These are phyloP conservation scores for Ophiostoma montium DNA, from an alignment of 2,329 filamentous ascomycete species.

Conservation along the genomic window DNA sequence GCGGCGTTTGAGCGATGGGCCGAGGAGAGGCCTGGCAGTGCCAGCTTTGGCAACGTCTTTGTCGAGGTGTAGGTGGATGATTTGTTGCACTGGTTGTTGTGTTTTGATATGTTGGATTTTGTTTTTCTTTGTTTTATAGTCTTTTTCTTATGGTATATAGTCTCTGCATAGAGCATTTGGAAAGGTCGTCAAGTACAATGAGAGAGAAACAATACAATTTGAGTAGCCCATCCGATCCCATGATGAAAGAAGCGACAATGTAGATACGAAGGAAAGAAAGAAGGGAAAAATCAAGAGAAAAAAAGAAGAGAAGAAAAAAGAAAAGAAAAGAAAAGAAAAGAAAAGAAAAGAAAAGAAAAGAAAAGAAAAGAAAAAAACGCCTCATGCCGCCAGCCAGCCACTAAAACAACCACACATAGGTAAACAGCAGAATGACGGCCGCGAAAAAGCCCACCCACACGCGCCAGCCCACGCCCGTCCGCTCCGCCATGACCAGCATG, in stretches of 20 bases:
- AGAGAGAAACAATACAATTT: neutral
- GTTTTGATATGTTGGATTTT: neutral
- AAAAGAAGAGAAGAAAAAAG: too few relatives aligned
- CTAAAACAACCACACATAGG: conserved; percentile 82
- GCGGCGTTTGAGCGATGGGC: conserved; percentile 13
- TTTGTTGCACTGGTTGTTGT: too few relatives aligned
- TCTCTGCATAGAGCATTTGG: too few relatives aligned
- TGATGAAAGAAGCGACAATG: neutral
- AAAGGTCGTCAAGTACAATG: too few relatives aligned
- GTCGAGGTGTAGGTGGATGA: conserved; percentile 1
- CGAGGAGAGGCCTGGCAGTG: conserved; percentile 1
- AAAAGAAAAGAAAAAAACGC: neutral
- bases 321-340: too few relatives aligned
- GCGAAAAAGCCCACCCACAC: conserved; percentile 86
- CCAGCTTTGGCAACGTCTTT: conserved; percentile 4
- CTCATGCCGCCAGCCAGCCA: neutral
- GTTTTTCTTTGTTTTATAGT: neutral
- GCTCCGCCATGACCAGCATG: conserved; percentile 91
- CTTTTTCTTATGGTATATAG: too few relatives aligned
- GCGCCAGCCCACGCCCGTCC: conserved; percentile 89
- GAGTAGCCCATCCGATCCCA: neutral
- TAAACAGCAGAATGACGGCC: conserved; percentile 69
- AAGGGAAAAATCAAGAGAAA: neutral
- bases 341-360: neutral
- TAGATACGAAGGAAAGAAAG: neutral